Base-by-base conservation (phyloP, 31 red algal species). In the Odonthalia washingtoniensis region DNA sequence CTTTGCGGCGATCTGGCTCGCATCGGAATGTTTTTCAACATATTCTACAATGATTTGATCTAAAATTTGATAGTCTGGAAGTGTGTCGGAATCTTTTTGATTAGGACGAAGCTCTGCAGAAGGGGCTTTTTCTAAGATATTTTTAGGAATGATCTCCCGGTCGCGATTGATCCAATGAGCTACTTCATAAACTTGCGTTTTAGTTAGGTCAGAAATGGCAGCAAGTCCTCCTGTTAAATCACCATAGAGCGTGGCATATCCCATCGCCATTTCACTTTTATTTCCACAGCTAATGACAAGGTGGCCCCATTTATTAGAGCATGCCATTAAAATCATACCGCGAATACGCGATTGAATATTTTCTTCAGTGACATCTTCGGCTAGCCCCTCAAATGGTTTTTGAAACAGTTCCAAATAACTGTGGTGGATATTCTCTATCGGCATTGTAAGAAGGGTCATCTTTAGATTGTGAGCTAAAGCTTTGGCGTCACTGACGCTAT, bases 191-290 rank as follows among this genome's bases (percentile, higher is more conserved):
- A 75, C 72, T 30, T 42, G 26, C 38, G 72, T 75, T 41, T 75
- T 75, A 75, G 30, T 30, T 38, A 75, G 32, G 72, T 75, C 72
- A 30, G 26, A 28, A 44, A 75, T 75, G 26, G 38, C 72, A 42
- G 72, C 30, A 44, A 42, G 40, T 30, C 72, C 72, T 32, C 72
- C 72, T 30, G 33, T 30, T 44, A 44, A 30, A 75, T 75, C 72
- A 40, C 72, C 72, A 44, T 75, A 75, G 38, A 75, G 72, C 37
- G 72, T 75, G 26, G 33, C 34, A 44, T 75, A 75, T 42, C 72
- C 72, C 40, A 75, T 39, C 30, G 72, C 72, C 72, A 75, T 75
- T 41, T 75, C 72, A 39, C 37, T 42, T 44, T 75, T 75, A 44
- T 75, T 75, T 32, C 33, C 30, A 30, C 32, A 38, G 27, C 27